phyloP scores from a whole-genome alignment of 257 asterid genomes.

The Nemophila menziesii region DNA sequence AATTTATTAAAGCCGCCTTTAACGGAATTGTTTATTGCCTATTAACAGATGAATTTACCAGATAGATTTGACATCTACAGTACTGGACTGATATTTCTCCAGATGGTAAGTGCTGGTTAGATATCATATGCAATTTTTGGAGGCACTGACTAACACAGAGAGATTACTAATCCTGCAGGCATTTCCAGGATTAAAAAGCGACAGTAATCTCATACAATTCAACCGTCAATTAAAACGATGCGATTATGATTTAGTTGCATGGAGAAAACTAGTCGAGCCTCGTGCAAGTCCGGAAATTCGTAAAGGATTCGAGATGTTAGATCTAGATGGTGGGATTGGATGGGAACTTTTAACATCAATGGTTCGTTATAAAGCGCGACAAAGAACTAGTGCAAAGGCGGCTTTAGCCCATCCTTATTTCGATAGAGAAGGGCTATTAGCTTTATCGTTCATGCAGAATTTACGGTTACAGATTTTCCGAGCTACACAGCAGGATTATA shows the following conservation, averaged over 20 bases:
- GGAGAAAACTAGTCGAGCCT: constrained; percentile 67
- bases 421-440: constrained; percentile 76
- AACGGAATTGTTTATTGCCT: constrained; percentile 4
- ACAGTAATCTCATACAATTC: constrained; percentile 68
- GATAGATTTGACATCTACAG: constrained; percentile 94
- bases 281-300: constrained; percentile 73
- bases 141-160: constrained; percentile 1
- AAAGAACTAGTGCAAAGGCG: constrained; percentile 67
- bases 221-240: constrained; percentile 86
- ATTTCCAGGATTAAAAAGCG: constrained; percentile 58
- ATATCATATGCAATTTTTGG: no score
- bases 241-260: constrained; percentile 58
- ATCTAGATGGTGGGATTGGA: constrained; percentile 79
- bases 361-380: constrained; percentile 87
- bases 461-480: constrained; percentile 59
- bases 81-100: constrained; percentile 67
- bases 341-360: constrained; percentile 90
- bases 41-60: constrained; percentile 74
- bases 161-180: constrained; percentile 30
- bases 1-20: constrained; percentile 6
- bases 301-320: constrained; percentile 74
- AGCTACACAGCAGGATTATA: constrained; percentile 79
- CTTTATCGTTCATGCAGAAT: constrained; percentile 77
- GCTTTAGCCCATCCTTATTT: constrained; percentile 96
- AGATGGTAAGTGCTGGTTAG: constrained; percentile 92